Percentiles rank a stretch among this genome's conserved stretches.
Conservation (phyloP, 805 yeast genomes). For the Jamesozyma lodderae region DNA sequence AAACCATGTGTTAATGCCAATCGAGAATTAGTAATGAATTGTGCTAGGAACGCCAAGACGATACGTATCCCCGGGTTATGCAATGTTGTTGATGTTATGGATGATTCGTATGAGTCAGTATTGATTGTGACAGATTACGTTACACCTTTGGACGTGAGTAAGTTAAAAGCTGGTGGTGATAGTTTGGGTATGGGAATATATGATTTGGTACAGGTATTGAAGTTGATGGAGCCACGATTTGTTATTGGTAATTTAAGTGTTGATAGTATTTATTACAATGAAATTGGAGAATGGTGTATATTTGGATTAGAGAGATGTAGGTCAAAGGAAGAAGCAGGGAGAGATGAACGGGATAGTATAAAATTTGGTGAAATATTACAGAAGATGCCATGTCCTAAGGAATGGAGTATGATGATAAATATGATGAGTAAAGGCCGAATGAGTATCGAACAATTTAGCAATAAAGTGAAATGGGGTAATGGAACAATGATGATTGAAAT, state of each 20-base stretch:
- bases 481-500: conserved; percentile 21
- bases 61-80: conserved; percentile 2
- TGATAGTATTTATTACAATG: conserved; percentile 54
- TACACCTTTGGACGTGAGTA: conserved; percentile 4
- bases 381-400: background rate
- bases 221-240: conserved; percentile 26
- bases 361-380: background rate
- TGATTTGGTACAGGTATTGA: conserved; percentile 21
- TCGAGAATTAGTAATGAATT: background rate
- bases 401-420: background rate
- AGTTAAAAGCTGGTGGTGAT: background rate
- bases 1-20: conserved; percentile 10
- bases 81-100: conserved; percentile 1
- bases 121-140: conserved; percentile 4
- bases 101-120: background rate
- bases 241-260: conserved; percentile 55
- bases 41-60: background rate
- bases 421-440: conserved; percentile 1
- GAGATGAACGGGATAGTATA: conserved; percentile 4
- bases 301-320: conserved; percentile 61
- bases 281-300: conserved; percentile 72
- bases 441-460: conserved; percentile 28
- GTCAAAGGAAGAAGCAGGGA: conserved; percentile 32
- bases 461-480: background rate
- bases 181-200: conserved; percentile 15